Base-by-base conservation (phyloP, 352 stramenopile genomes). In the Pythium plurisporium region DNA sequence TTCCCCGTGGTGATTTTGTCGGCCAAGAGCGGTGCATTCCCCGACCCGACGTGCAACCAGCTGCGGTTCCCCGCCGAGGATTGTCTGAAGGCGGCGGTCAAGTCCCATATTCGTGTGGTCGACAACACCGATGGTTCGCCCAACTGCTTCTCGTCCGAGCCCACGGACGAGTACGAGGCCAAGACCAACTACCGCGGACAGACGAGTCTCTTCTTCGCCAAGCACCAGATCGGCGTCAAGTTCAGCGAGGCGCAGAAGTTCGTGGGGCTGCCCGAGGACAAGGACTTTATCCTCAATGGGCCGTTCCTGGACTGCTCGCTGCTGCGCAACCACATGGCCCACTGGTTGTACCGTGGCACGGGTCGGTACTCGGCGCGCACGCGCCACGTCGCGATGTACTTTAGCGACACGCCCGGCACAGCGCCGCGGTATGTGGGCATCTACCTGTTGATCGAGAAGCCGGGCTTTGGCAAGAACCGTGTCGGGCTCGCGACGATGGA, bases 141-240 rank as follows among this genome's bases (percentile, higher is more conserved):
- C 29, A 91, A 89, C 59, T 90, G 80, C 58, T 63, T 87, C 30
- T 38, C 75, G 29, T 76, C 68, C 11, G 19, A 50, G 7, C 70
- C 64, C 10, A 83, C 77, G 10, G 60, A 62, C 41, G 61, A 69
- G 19, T 79, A 80, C 60, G 55, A 72, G 25, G 65, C 80, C 37
- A 79, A 67, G 59, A 71, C 78, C 48, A 86, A 90, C 62, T 91
- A 90, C 70, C 82, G 82, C 37, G 82, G 82, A 27, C 80, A 93
- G 36, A 76, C 80, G 25, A 89, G 76, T 65, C 74, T 93, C 17
- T 82, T 81, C 61, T 89, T 87, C 55, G 42, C 70, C 47, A 93
- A 93, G 65, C 82, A 93, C 62, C 80, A 91, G 47, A 74, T 91
- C 48, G 80, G 71, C 52, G 46, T 93, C 55, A 86, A 86, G 57